Base-by-base conservation (phyloP, 1,284 basidiomycete genomes). In the Ganoderma multipileum region DNA sequence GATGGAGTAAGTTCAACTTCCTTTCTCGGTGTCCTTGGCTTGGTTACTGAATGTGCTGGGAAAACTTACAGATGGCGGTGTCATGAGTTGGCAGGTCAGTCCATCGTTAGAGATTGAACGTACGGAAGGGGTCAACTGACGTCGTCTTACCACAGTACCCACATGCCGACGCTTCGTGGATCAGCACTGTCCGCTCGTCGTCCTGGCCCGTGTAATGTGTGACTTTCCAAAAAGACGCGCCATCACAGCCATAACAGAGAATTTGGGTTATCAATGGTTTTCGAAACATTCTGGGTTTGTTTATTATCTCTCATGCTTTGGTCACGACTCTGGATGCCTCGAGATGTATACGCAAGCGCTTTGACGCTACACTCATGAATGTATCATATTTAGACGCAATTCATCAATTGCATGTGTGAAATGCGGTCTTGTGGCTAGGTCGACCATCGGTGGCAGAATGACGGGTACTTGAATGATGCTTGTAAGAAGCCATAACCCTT, bases 151-250 rank as follows among this genome's bases (percentile, higher is more conserved):
- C 36, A 8, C 66, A 83, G 81, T 83, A 78, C 75, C 83, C 83
- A 36, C 79, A 85, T 65, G 86, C 85, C 4, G 78, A 80, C 7
- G 78, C 85, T 0, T 68, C 82, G 5, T 88, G 87, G 87, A 88
- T 88, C 69, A 52, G 78, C 66, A 78, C 76, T 16, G 78, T 79
- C 39, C 72, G 76, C 66, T 67, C 76, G 7, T 73, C 72, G 16
- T 75, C 78, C 12, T 79, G 76, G 76, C 76, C 78, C 18, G 76
- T 78, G 18, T 76, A 66, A 61, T 23, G 58, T 11, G 38, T 14
- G 18, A 38, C 5, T 16, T 1, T 18, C 14, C 28, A 2, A 20
- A 11, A 50, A 11, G 58, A 41, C 12, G 58, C 38, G 39, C n/a
- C 3, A 8, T 38, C 38, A 36, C 38, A 12, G 8, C 39, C 16